Evolutionary conservation across 2,329 filamentous ascomycete species (phyloP), one percentile per base, ranked within the genome.

Genomic region (Monosporascus sp.): DNA sequence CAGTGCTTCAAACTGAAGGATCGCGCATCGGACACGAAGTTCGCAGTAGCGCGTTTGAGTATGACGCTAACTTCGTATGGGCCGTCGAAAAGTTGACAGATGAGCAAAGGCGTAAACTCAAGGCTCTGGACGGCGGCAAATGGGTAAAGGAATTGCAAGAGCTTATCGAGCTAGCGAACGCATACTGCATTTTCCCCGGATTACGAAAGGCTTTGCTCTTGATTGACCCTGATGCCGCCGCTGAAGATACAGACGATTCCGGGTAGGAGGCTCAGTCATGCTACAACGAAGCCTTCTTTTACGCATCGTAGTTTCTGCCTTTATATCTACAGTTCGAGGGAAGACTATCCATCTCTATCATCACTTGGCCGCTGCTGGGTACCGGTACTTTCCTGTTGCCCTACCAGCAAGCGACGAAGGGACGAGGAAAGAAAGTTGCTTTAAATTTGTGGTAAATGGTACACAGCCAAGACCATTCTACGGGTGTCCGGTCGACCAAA

Each of bases 21-120:
- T 54, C 49, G n/a, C 49, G 52, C 27, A 22, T 38, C 31, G 49
- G 52, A 7, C 39, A 35, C 22, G 52, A 54, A 44, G 52, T 51
- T 20, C 50, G 43, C 24, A 50, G 48, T 3, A 15, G 44, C 36
- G 52, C 45, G 4, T 54, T 25, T 37, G 36, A 45, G 24, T 50
- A 50, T 37, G 52, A 50, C 45, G 45, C 41, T 18, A 48, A 48
- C 20, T 22, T 54, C 44, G 5, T 54, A 17, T 43, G 36, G 48
- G 49, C 49, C 4, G 22, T 25, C 15, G 52, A 48, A 18, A 50
- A 50, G 49, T 27, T 54, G 15, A 54, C 48, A 22, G 11, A 27
- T 4, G 44, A 15, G 8, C 49, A 54, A n/a, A 35, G 35, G 15
- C 48, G 25, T 31, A 48, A 44, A 31, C 48, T 50, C 9, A 44